Evolutionary conservation across 306 rosid species (phyloP), one percentile per base, ranked within the genome.

Genomic region (Lupinus albus): DNA sequence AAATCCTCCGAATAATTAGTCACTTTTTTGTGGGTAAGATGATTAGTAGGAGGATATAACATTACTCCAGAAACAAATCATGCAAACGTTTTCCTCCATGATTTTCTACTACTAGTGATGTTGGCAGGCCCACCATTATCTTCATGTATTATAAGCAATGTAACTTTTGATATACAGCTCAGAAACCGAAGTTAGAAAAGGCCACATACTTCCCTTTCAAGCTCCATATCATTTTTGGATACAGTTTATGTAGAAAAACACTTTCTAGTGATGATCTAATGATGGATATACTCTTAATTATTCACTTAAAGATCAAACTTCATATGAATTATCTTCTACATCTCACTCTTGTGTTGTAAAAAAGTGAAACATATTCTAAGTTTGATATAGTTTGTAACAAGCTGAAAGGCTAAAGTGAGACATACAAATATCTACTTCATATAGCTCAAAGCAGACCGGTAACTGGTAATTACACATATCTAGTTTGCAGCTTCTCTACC

Each of bases 401-500:
- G 42, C 17, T 28, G 11, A 51, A 55, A 68, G 57, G 25, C 46
- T 2, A 61, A 25, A 25, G 30, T 25, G 4, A 61, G 33, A 8
- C 32, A 65, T 16, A 47, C 62, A 59, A 36, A 60, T 41, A 59
- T 49, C 25, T 67, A 61, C 15, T 47, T 64, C 60, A 25, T 25
- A 64, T 32, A 63, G 33, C 70, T 58, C 15, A 44, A 32, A 48
- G 5, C 0, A 59, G 46, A 25, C 30, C 4, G 30, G 30, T 25
- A 25, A 66, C 15, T 21, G n/a, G 35, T 67, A 71, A 57, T 65
- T 30, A 64, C 44, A 77, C 51, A 58, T 44, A 68, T 51, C 53
- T 58, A 68, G 21, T 41, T 32, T 18, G 71, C 53, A 69, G 30
- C 67, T 60, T 61, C 75, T 68, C 79, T 67, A 12, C 9, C 47